A percentile compares a stretch with the other conserved stretches of the same genome.
phyloP scores from a whole-genome alignment of 1,139 yeast species.

The Pichia sp. region DNA sequence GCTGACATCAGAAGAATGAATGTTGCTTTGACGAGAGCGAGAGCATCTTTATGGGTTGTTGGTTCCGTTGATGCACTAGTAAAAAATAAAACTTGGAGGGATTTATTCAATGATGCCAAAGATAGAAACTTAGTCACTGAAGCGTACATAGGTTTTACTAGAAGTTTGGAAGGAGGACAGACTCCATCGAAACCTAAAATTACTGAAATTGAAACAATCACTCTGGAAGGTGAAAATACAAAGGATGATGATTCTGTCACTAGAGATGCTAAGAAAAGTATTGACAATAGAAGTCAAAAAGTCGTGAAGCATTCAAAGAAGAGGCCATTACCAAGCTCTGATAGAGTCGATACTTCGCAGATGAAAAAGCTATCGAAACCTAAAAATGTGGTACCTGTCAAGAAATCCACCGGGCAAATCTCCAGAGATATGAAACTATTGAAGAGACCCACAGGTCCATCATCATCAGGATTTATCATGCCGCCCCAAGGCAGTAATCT shows the following conservation, averaged over 20 bases:
- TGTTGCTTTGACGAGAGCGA: constrained; percentile 92
- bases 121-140: constrained; percentile 30
- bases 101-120: constrained; percentile 57
- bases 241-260: neutral
- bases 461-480: constrained; percentile 7
- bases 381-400: neutral
- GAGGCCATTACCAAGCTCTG: neutral
- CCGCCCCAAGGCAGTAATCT: constrained; percentile 1
- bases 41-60: constrained; percentile 84
- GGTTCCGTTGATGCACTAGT: constrained; percentile 66
- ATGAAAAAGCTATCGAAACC: constrained; percentile 5
- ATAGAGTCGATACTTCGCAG: neutral
- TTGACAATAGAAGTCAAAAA: neutral
- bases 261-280: neutral
- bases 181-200: neutral
- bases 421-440: constrained; percentile 3
- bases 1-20: constrained; percentile 91
- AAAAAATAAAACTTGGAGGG: constrained; percentile 62
- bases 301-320: neutral
- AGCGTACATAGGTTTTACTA: constrained; percentile 23
- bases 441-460: constrained; percentile 1
- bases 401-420: constrained; percentile 6
- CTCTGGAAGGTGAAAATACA: neutral
- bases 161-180: neutral
- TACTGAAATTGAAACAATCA: neutral